Evolutionary conservation across 2,329 filamentous ascomycete genomes (phyloP).

Genomic region (Elsinoe necatrix): DNA sequence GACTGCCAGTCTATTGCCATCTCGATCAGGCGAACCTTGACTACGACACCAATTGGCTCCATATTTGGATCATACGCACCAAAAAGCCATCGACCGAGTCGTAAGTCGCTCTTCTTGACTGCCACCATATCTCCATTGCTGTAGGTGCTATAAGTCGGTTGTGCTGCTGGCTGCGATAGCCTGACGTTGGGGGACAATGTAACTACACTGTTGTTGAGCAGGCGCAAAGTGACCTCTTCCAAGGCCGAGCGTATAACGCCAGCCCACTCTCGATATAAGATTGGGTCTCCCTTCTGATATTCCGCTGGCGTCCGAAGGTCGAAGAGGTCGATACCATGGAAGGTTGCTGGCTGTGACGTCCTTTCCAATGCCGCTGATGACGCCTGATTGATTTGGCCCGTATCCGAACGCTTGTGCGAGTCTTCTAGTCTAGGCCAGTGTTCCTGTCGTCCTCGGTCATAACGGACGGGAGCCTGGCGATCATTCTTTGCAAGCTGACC

Average conservation of each 20-base stretch:
- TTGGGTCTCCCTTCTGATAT: constrained; percentile 42
- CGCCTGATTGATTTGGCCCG: background rate
- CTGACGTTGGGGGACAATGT: constrained; percentile 41
- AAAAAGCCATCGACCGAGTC: constrained; percentile 45
- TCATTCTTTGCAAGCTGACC: background rate
- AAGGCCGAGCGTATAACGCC: constrained; percentile 45
- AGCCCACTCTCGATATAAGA: constrained; percentile 49
- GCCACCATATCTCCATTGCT: constrained; percentile 43
- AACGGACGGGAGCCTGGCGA: background rate
- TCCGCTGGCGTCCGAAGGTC: constrained; percentile 29
- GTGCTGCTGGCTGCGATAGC: constrained; percentile 21
- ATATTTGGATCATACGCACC: constrained; percentile 45
- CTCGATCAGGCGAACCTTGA: constrained; percentile 40
- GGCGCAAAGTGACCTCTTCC: constrained; percentile 43
- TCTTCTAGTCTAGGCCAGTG: background rate
- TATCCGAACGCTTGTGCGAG: background rate
- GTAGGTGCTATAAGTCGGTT: constrained; percentile 29
- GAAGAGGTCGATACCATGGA: constrained; percentile 26
- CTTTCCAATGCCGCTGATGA: constrained; percentile 6
- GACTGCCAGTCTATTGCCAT: constrained; percentile 48
- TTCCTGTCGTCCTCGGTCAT: background rate
- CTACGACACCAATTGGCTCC: constrained; percentile 43
- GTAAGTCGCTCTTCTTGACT: constrained; percentile 45
- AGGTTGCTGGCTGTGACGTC: background rate
- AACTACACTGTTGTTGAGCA: constrained; percentile 48